Base-by-base conservation (phyloP, 164 flowering plant species). In the Dillenia turbinata region DNA sequence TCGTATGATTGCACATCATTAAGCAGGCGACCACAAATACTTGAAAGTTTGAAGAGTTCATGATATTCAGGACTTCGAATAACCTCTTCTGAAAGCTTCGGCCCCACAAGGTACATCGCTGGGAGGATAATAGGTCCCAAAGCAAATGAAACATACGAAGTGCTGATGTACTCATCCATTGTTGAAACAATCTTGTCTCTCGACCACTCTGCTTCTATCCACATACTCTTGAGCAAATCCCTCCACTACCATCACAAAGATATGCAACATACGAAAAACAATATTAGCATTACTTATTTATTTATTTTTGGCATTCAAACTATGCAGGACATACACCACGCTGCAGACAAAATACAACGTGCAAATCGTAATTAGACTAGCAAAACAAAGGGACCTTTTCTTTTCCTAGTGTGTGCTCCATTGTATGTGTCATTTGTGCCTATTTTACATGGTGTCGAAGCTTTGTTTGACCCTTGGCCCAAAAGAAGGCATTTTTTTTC, bases 91-190 rank as follows among this genome's bases (percentile, higher is more conserved):
- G 71, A 59, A 52, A 75, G 58, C 48, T 49, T 50, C 16, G 75
- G 75, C 60, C 78, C 73, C 16, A 75, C 47, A 52, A 75, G 60
- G 26, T 75, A 75, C 10, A 75, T 65, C 13, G 75, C 56, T 16
- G 70, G 68, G 52, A 71, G 71, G 52, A 71, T 63, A 59, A 71
- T 66, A 13, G 78, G 78, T 60, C 78, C 78, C 53, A 71, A 71
- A 48, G 73, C 73, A 69, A 66, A 62, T 50, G 78, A 75, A 15
- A 62, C 68, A 46, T 59, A 68, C 16, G 59, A 56, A 63, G 71
- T 71, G 26, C 19, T 44, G 59, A 59, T 54, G 49, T 75, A 75
- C 48, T 71, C 78, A 24, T 75, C 73, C 48, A 71, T 6, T 51
- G 71, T 55, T 12, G 78, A 75, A 19, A 62, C 55, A 9, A 12